Evolutionary conservation across 345 rosid genomes (phyloP), one percentile per base, ranked within the genome.

Genomic region (Aquilaria malaccensis): DNA sequence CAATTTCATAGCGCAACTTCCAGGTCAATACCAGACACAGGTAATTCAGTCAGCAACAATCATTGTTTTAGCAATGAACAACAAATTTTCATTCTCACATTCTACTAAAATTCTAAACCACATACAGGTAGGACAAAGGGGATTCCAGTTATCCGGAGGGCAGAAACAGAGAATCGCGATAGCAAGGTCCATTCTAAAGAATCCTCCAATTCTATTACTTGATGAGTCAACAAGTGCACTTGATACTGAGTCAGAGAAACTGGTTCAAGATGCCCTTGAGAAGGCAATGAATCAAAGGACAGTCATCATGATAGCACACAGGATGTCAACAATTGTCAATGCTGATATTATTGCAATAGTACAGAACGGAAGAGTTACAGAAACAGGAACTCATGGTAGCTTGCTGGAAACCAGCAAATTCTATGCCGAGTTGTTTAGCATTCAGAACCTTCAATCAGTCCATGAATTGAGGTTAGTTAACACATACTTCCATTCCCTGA

Each of bases 221-320:
- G 88, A 85, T 53, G 92, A 85, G 75, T 88, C 88, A 41, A 85
- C 92, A 9, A 85, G 92, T 56, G 92, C 92, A 11, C 85, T 82
- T 54, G 84, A 85, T 66, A 71, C 85, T 4, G 81, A 82, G 66
- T 85, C 85, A 0, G 84, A 85, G 66, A 82, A 70, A 67, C 67
- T 79, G 61, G 85, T 85, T 60, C 85, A 82, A 69, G 83, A 80
- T 7, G 87, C 83, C n/a, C 77, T 85, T 10, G 87, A 80, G 68
- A 79, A 63, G 59, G 87, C 85, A 43, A 79, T 77, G 85, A 70
- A 70, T 51, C 83, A 85, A 29, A 73, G 85, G 51, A 85, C 87
- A 0, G 85, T 79, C 58, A 77, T 85, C 73, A 9, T 81, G 75
- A 82, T 82, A 43, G 85, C 87, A 1, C 91, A 85, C 56, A 67